phyloP scores from a whole-genome alignment of 2,329 filamentous ascomycete genomes.

The Neurospora crassa region DNA sequence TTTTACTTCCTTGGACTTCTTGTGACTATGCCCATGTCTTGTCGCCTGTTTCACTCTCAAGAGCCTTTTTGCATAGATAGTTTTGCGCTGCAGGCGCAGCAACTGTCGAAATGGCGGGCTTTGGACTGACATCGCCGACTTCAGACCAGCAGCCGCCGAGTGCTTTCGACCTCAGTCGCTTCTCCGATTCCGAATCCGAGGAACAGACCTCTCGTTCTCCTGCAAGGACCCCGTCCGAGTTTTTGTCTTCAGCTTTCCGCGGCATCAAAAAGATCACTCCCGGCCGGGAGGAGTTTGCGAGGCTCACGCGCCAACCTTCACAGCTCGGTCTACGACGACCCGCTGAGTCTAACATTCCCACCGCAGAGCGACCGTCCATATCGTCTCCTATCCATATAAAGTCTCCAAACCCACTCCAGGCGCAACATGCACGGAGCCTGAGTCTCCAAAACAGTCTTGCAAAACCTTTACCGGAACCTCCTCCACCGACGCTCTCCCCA shows the following conservation, averaged over 20 bases:
- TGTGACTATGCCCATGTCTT: not conserved
- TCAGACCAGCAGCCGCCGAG: conserved; percentile 21
- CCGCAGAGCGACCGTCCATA: conserved; percentile 16
- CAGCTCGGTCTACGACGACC: conserved; percentile 26
- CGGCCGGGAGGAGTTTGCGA: conserved; percentile 32
- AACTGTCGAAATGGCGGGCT: conserved; percentile 16
- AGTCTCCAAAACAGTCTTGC: conserved; percentile 47
- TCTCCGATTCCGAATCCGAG: conserved; percentile 37
- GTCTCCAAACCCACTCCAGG: conserved; percentile 13
- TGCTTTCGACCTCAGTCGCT: conserved; percentile 26
- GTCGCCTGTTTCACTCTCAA: not conserved
- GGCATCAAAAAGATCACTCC: conserved; percentile 39
- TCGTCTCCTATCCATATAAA: conserved; percentile 20
- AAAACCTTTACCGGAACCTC: conserved; percentile 47
- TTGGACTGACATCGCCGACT: conserved; percentile 25
- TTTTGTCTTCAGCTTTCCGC: conserved; percentile 42
- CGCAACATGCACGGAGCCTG: conserved; percentile 43
- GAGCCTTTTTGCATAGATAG: not conserved
- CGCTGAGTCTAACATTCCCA: conserved; percentile 20
- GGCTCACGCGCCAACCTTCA: conserved; percentile 35
- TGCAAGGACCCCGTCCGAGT: conserved; percentile 34
- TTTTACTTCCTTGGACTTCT: not conserved
- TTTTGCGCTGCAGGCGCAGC: conserved; percentile 7
- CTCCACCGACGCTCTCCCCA: conserved; percentile 28
- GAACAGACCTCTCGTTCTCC: conserved; percentile 25